Evolutionary conservation across 805 yeast species (phyloP).

Genomic region (Lachancea dasiensis): DNA sequence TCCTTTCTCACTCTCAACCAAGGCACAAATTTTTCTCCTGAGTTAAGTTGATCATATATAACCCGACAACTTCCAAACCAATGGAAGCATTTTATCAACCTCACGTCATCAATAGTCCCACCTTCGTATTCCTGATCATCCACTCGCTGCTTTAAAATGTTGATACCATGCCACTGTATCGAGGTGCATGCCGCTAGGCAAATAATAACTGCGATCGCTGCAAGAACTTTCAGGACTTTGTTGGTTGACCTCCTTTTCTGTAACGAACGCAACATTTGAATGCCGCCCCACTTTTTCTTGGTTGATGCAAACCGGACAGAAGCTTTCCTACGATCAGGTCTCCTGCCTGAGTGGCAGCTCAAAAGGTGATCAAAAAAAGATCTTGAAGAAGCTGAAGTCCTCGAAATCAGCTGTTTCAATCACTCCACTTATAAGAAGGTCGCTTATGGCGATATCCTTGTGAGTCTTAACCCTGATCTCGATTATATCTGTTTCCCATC

Average conservation of each 20-base stretch:
- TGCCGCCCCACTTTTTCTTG: neutral
- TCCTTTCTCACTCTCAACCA: constrained; percentile 26
- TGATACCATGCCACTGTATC: neutral
- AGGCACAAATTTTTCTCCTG: constrained; percentile 8
- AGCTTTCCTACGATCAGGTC: too few relatives aligned
- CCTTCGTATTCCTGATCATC: constrained; percentile 20
- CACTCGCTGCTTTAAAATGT: neutral
- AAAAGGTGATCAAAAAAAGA: too few relatives aligned
- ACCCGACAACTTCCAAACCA: constrained; percentile 29
- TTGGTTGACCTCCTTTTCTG: neutral
- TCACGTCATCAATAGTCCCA: constrained; percentile 30
- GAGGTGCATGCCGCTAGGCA: neutral
- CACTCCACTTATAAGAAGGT: too few relatives aligned
- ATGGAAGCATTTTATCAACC: constrained; percentile 25
- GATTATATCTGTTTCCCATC: too few relatives aligned
- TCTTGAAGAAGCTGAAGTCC: too few relatives aligned
- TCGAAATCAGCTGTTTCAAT: too few relatives aligned
- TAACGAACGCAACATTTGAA: neutral
- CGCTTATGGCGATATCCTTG: too few relatives aligned
- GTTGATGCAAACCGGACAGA: neutral
- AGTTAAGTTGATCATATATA: constrained; percentile 13
- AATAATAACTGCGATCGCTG: neutral
- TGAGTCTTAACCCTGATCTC: too few relatives aligned
- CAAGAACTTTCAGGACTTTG: neutral
- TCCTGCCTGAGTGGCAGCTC: too few relatives aligned